These are phyloP conservation scores for Backusella tuberculispora DNA, from an alignment of 192 early-diverging fungal genomes.

Conservation along the genomic window DNA sequence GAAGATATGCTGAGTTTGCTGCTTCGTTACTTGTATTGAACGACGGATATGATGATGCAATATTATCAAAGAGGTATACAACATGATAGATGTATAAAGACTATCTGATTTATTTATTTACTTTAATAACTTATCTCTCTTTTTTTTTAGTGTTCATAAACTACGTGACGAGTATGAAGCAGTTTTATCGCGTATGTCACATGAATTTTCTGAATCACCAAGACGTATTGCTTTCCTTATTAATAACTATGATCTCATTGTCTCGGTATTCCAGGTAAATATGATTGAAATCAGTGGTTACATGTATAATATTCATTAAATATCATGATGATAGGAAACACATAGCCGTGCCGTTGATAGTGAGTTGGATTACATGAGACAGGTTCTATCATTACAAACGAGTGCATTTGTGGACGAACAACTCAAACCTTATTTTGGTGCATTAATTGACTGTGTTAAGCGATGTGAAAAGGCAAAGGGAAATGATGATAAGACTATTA, in stretches of 20 bases:
- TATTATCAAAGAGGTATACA: slow-evolving; percentile 72
- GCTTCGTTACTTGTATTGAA: slow-evolving; percentile 91
- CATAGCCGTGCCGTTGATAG: slow-evolving; percentile 48
- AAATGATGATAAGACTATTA: slow-evolving; percentile 47
- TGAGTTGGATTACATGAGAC: slow-evolving; percentile 62
- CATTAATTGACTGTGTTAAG: slow-evolving; percentile 80
- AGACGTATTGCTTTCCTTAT: slow-evolving; percentile 83
- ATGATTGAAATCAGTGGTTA: background rate
- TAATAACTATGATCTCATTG: slow-evolving; percentile 93
- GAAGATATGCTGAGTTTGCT: slow-evolving; percentile 92
- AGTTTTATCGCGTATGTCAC: slow-evolving; percentile 75
- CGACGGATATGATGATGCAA: slow-evolving; percentile 84
- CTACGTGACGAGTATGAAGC: slow-evolving; percentile 77
- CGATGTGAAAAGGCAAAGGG: slow-evolving; percentile 68
- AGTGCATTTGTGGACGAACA: slow-evolving; percentile 89
- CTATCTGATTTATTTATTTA: background rate
- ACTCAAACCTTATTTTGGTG: slow-evolving; percentile 79
- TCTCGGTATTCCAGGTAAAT: slow-evolving; percentile 76
- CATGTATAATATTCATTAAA: background rate
- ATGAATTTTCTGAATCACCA: slow-evolving; percentile 69
- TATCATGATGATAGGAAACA: slow-evolving; percentile 45
- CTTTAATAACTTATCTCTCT: background rate
- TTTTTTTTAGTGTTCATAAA: slow-evolving; percentile 58
- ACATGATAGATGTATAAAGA: background rate
- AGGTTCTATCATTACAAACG: slow-evolving; percentile 64